These are phyloP conservation scores for Xylaria castorea DNA, from an alignment of 495 filamentous ascomycete species.

Conservation along the genomic window DNA sequence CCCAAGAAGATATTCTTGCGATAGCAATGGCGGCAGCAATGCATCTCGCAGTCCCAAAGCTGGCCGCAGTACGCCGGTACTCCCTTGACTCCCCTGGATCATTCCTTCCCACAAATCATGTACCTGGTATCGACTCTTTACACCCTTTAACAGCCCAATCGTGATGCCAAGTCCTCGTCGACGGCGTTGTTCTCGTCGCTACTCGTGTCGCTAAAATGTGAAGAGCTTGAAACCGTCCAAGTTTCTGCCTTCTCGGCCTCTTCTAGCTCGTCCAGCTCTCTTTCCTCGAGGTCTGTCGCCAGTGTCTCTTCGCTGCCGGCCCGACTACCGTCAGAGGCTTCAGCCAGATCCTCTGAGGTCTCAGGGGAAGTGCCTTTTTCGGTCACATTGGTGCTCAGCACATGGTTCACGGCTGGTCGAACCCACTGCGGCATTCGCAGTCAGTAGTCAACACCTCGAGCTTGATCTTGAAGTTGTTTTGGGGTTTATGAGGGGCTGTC, in stretches of 20 bases:
- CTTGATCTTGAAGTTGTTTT: background rate
- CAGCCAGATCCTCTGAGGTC: slow-evolving; percentile 10
- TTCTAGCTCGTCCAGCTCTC: background rate
- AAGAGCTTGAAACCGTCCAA: background rate
- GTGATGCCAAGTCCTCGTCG: slow-evolving; percentile 30
- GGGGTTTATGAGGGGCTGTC: background rate
- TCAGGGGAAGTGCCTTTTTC: background rate
- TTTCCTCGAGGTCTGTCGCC: background rate
- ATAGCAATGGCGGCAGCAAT: background rate
- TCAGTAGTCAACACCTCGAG: background rate
- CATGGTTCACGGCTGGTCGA: background rate
- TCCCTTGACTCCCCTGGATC: background rate
- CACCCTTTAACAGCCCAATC: slow-evolving; percentile 26
- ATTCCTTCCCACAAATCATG: background rate
- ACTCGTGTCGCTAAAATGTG: background rate
- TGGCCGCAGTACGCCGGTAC: background rate
- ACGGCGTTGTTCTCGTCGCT: slow-evolving; percentile 17
- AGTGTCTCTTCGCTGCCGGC: slow-evolving; percentile 2
- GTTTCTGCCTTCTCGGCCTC: background rate
- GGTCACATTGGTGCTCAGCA: background rate
- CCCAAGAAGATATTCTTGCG: background rate
- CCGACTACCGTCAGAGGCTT: background rate
- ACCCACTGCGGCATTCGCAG: slow-evolving; percentile 9
- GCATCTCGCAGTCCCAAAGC: background rate
- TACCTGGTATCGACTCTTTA: background rate